Evolutionary conservation across 805 yeast genomes (phyloP).

Genomic region (Cyberlindnera samutprakarnensis): DNA sequence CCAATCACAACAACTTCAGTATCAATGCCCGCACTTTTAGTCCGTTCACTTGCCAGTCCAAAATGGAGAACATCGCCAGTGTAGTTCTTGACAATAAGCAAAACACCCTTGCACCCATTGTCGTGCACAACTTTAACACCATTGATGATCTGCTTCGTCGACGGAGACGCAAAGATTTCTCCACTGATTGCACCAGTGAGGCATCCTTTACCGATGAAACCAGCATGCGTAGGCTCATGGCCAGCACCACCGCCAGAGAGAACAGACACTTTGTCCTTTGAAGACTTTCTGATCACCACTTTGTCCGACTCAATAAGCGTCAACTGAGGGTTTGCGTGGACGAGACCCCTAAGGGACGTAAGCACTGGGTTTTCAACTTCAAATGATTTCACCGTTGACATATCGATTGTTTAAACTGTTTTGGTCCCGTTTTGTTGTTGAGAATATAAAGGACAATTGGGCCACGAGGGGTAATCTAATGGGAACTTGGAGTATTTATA

Average conservation of each 20-base stretch:
- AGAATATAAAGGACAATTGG: not conserved
- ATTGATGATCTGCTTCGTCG: constrained; percentile 80
- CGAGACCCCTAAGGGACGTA: constrained; percentile 31
- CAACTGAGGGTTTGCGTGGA: constrained; percentile 29
- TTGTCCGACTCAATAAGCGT: constrained; percentile 30
- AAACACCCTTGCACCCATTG: constrained; percentile 49
- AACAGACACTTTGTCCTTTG: constrained; percentile 48
- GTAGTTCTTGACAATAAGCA: constrained; percentile 82
- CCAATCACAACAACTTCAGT: constrained; percentile 73
- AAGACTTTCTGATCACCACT: constrained; percentile 27
- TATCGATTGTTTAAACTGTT: not conserved
- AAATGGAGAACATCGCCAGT: constrained; percentile 93
- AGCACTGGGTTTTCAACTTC: constrained; percentile 31
- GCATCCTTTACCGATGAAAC: constrained; percentile 79
- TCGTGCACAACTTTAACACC: constrained; percentile 39
- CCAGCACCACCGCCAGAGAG: constrained; percentile 95
- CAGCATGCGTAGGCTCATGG: constrained; percentile 92
- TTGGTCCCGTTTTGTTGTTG: not conserved
- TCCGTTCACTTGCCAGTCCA: constrained; percentile 86
- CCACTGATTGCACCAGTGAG: constrained; percentile 89
- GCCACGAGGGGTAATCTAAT: not conserved
- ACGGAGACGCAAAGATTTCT: constrained; percentile 87
- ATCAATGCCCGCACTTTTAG: constrained; percentile 66
- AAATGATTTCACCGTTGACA: constrained; percentile 28
- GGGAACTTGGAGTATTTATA: not conserved